Base-by-base conservation (phyloP, 495 filamentous ascomycete genomes). In the Penicillium canescens region DNA sequence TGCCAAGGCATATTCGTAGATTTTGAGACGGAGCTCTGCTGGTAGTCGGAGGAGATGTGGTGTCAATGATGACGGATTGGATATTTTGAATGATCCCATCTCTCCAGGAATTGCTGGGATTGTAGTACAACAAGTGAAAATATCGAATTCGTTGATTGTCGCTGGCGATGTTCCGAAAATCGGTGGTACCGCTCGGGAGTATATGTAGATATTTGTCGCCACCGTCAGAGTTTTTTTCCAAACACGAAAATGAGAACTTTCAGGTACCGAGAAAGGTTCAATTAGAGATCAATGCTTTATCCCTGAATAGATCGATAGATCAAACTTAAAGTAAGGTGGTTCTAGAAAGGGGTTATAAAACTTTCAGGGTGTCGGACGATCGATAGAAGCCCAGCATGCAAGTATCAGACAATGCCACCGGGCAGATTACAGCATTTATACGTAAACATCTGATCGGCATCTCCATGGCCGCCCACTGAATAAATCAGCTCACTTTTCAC, bases 1-100 rank as follows among this genome's bases (percentile, higher is more conserved):
- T 39, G 55, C 33, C n/a, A 74, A 52, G 10, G 71, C 72, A 41
- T 74, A 74, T 54, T 68, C 60, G 54, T 76, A 78, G 44, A 78
- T 76, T 38, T 71, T 68, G 31, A 74, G 60, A 12, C 73, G 74
- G 39, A 76, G 61, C 49, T 73, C 71, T 10, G 61, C 33, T 1
- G 70, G 73, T n/a, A 76, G 57, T 9, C 47, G 59, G n/a, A 71
- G 65, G 46, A 73, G 54, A 2, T 42, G 55, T 0, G 57, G 57
- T 20, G 48, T 23, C 37, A 23, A 36, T 28, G n/a, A 41, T 46
- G 46, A 12, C 6, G 31, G 24, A 36, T 39, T 46, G 31, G 6
- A 12, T 10, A 6, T 51, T 21, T n/a, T 37, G 21, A 37, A 36
- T 24, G 20, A 16, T 42, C 6, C 24, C 33, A 58, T 31, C 28